These are phyloP conservation scores for Sambucus nigra DNA, from an alignment of 129 eudicot species.

Conservation along the genomic window DNA sequence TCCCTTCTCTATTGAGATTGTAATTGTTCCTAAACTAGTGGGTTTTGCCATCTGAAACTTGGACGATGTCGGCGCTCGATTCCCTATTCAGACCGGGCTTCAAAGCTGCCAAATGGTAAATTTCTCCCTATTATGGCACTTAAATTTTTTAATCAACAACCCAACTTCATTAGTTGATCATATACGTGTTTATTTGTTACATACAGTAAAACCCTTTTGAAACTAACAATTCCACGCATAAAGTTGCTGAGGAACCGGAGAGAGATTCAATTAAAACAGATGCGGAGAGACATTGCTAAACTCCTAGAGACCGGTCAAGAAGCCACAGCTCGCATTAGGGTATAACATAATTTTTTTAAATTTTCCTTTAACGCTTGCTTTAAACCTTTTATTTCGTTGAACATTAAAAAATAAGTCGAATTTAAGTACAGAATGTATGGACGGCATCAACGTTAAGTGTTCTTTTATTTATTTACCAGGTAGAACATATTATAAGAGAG, in stretches of 20 bases:
- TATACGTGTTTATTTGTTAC: constrained; percentile 7
- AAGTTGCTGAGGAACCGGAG: constrained; percentile 84
- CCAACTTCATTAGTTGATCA: too few relatives aligned
- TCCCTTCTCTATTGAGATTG: neutral
- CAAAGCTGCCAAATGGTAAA: constrained; percentile 80
- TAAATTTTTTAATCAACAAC: neutral
- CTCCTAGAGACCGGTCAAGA: constrained; percentile 96
- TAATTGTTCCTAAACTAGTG: neutral
- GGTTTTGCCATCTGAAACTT: constrained; percentile 5
- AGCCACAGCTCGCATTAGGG: constrained; percentile 96
- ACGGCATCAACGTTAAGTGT: neutral
- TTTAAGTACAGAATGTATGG: too few relatives aligned
- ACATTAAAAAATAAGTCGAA: neutral
- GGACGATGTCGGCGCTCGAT: constrained; percentile 53
- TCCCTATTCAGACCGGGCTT: constrained; percentile 70
- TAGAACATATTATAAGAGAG: constrained; percentile 90
- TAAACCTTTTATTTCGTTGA: neutral
- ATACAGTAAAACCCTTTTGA: constrained; percentile 74
- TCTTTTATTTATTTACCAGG: constrained; percentile 45
- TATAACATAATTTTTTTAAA: too few relatives aligned
- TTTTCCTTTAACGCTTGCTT: neutral
- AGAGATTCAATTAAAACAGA: constrained; percentile 86
- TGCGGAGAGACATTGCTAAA: constrained; percentile 91
- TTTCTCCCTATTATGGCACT: neutral
- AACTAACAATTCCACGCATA: constrained; percentile 80